Conservation (phyloP, 768 basidiomycete species). For the Hericium rajendrae region DNA sequence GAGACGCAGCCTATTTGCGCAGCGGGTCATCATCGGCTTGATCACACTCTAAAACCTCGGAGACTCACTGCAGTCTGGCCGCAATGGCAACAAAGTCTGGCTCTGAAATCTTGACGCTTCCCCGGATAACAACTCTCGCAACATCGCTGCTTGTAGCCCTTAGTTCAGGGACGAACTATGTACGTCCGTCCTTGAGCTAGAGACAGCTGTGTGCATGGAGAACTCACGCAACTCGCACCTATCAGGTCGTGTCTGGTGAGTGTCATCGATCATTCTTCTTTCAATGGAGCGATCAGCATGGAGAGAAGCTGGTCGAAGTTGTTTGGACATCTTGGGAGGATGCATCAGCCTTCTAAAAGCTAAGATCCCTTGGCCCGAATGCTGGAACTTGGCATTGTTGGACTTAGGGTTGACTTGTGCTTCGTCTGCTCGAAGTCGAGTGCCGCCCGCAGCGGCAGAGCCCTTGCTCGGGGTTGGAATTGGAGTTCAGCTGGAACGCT, state of each 20-base stretch:
- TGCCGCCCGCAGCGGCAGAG: neutral
- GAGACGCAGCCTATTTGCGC: too few species aligned
- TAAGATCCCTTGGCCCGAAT: neutral
- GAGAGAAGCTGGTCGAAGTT: neutral
- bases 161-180: slow-evolving; percentile 68
- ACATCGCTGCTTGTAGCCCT: slow-evolving; percentile 52
- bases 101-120: neutral
- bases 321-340: neutral
- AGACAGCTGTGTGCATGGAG: neutral
- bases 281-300: too few species aligned
- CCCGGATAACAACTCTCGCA: slow-evolving; percentile 25
- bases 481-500: too few species aligned
- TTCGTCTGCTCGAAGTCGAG: neutral
- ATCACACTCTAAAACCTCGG: neutral
- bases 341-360: neutral
- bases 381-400: neutral
- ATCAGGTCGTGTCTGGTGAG: slow-evolving; percentile 30
- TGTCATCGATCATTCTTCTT: neutral
- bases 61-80: neutral
- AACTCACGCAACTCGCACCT: neutral
- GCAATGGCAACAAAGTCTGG: neutral
- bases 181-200: slow-evolving; percentile 24
- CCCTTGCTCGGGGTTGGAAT: too few species aligned
- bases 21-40: neutral
- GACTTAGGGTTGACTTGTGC: neutral